phyloP scores from a whole-genome alignment of 805 yeast genomes.

The Kazachstania taianensis region DNA sequence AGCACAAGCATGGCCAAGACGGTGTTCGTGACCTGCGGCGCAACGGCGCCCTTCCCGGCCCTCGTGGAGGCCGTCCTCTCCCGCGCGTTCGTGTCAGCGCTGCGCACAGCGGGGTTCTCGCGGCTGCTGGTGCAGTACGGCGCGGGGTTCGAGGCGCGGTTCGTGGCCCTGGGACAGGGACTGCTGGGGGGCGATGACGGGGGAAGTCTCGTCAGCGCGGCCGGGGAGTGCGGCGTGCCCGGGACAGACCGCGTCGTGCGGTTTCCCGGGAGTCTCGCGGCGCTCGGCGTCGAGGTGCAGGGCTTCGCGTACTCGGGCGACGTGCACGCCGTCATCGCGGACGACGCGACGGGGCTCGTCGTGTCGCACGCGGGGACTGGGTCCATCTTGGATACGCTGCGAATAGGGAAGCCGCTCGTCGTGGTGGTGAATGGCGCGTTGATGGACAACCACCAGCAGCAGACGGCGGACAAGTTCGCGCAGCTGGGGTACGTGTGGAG shows the following conservation, averaged over 20 bases:
- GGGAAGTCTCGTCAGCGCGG: not conserved
- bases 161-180: conserved; percentile 6
- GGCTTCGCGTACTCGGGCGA: conserved; percentile 10
- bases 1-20: conserved; percentile 8
- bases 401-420: conserved; percentile 45
- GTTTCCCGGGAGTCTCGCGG: not conserved
- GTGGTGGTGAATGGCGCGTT: conserved; percentile 61
- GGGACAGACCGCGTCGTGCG: not conserved
- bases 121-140: conserved; percentile 55
- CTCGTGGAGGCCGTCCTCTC: conserved; percentile 40
- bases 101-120: conserved; percentile 32
- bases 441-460: conserved; percentile 83
- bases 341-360: conserved; percentile 43
- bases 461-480: conserved; percentile 54
- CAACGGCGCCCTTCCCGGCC: conserved; percentile 69
- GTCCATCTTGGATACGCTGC: conserved; percentile 69
- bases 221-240: not conserved
- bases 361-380: conserved; percentile 92
- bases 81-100: conserved; percentile 26
- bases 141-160: conserved; percentile 22
- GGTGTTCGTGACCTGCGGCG: conserved; percentile 72
- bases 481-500: conserved; percentile 24
- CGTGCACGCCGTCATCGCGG: conserved; percentile 8
- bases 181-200: too few species aligned
- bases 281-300: conserved; percentile 3